phyloP scores from a whole-genome alignment of 148 eudicot genomes.

The Vaccinium darrowii region DNA sequence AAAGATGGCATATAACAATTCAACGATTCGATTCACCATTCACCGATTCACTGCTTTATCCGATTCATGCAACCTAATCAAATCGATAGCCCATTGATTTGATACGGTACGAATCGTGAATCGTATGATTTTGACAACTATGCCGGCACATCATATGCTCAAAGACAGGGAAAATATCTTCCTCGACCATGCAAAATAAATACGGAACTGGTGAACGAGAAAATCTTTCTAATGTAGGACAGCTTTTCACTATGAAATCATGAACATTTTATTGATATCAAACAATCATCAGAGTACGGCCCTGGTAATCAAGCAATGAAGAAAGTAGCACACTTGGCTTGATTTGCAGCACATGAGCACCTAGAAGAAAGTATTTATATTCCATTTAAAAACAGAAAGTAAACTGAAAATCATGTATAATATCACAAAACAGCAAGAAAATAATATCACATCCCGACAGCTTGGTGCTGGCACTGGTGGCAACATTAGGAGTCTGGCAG shows the following conservation, averaged over 20 bases:
- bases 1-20: too few species aligned
- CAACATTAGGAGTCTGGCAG: neutral
- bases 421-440: neutral
- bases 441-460: neutral
- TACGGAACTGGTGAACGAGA: neutral
- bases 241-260: neutral
- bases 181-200: neutral
- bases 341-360: neutral
- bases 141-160: neutral
- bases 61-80: too few species aligned
- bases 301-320: neutral
- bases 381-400: neutral
- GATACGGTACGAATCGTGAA: too few species aligned
- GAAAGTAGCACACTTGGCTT: constrained; percentile 3
- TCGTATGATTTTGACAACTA: too few species aligned
- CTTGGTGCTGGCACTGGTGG: neutral
- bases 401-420: neutral
- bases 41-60: too few species aligned
- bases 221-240: neutral
- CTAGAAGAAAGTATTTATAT: neutral
- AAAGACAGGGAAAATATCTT: constrained; percentile 8
- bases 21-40: too few species aligned
- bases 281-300: neutral
- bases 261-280: neutral
- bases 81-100: too few species aligned